Base-by-base conservation (phyloP, 148 eudicot genomes). In the Selenicereus undatus region DNA sequence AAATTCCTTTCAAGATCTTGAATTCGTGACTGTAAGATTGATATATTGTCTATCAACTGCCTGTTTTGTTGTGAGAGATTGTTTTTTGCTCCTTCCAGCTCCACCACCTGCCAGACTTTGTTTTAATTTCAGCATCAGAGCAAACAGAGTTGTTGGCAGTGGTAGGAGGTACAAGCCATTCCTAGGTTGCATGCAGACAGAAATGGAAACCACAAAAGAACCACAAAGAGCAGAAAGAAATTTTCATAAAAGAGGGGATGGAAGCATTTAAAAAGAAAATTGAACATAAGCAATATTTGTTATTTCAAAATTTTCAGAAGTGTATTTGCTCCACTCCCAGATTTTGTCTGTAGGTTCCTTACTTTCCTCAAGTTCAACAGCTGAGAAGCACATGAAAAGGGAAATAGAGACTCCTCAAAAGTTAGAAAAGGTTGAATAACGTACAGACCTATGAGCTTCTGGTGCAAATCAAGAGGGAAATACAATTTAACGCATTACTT, bases 71-170 rank as follows among this genome's bases (percentile, higher is more conserved):
- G 87, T 43, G 81, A 78, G 29, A 91, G 80, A 82, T 82, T 81
- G 69, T 80, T 85, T 82, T 80, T 86, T 64, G 88, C 87, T 82
- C 86, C 90, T 85, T 93, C 98, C 85, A 92, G 82, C 85, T 88
- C 91, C 87, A 84, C 66, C 81, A 95, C 98, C 98, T 95, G 97
- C 88, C 86, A 89, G 43, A 88, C 93, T 89, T 88, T 86, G 88
- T 83, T 79, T 91, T 81, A 85, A 86, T 87, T 45, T 87, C 80
- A 86, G 85, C 77, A 88, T 91, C 93, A 86, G 88, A 88, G 77
- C 56, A 82, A 83, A 81, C 62, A 85, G 51, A 62, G 26, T 50
- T 74, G 64, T 78, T 75, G 30, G 42, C 35, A 36, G 73, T 73
- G 27, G 35, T 22, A 79, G 56, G 56, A 39, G 20, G 45, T 30